phyloP scores from a whole-genome alignment of 352 stramenopile species.

The Phytophthora macrochlamydospora region DNA sequence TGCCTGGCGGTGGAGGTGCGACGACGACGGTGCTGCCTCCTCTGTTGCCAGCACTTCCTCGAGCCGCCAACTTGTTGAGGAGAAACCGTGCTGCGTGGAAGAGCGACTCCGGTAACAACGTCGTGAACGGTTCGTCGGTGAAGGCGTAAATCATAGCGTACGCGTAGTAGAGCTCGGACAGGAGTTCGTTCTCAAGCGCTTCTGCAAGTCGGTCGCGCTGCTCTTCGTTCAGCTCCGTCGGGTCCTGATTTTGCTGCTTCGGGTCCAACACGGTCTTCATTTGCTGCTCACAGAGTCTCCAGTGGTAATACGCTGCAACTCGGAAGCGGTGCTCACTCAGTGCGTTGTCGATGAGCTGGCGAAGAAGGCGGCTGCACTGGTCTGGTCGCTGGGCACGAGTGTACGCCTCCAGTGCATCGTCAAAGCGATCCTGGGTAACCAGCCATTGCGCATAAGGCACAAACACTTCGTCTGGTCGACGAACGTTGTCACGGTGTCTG shows the following conservation, averaged over 20 bases:
- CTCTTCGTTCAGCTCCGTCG: constrained; percentile 27
- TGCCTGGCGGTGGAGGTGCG: constrained; percentile 61
- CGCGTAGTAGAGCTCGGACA: constrained; percentile 93
- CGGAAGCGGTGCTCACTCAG: constrained; percentile 87
- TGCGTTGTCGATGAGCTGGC: constrained; percentile 90
- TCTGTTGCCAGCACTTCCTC: constrained; percentile 29
- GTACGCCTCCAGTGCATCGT: constrained; percentile 93
- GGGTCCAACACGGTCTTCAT: constrained; percentile 45
- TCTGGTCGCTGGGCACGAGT: constrained; percentile 79
- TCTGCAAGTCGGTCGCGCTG: constrained; percentile 35
- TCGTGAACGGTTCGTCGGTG: constrained; percentile 95
- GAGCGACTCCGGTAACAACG: constrained; percentile 88
- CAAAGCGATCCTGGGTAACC: constrained; percentile 90
- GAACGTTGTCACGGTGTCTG: constrained; percentile 77
- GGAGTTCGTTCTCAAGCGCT: constrained; percentile 68
- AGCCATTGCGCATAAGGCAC: constrained; percentile 94
- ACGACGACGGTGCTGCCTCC: constrained; percentile 21
- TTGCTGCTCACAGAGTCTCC: constrained; percentile 88
- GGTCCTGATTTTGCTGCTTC: constrained; percentile 9
- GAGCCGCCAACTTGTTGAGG: constrained; percentile 84
- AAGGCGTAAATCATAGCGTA: constrained; percentile 93
- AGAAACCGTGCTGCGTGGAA: constrained; percentile 94
- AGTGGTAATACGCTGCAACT: constrained; percentile 94
- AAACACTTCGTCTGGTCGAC: constrained; percentile 90
- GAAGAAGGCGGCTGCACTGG: constrained; percentile 83